Conservation (phyloP, 1,139 yeast species). For the Nakaseomyces uthaithaninus region DNA sequence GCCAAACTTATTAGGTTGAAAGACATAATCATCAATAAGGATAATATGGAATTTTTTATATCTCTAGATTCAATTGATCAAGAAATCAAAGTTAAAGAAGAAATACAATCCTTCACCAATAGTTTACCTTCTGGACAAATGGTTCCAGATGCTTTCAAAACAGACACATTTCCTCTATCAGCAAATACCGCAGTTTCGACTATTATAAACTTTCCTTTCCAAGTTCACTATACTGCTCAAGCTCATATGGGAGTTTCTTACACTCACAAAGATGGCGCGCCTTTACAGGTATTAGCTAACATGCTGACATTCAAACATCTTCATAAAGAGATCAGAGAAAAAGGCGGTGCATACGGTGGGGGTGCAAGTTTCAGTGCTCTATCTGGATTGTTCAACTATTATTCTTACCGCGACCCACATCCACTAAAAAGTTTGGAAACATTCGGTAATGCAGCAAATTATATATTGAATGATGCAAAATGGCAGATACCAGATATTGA, state of each 20-base stretch:
- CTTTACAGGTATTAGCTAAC: conserved; percentile 74
- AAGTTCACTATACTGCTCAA: conserved; percentile 74
- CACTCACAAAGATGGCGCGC: conserved; percentile 67
- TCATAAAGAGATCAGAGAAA: conserved; percentile 85
- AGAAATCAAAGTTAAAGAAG: conserved; percentile 24
- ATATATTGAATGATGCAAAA: conserved; percentile 43
- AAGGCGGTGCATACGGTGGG: conserved; percentile 98
- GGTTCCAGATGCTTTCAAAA: conserved; percentile 1
- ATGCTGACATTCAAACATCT: conserved; percentile 72
- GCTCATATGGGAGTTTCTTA: conserved; percentile 64
- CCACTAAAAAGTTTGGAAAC: conserved; percentile 61
- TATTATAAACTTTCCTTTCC: conserved; percentile 72
- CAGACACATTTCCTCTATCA: conserved; percentile 11
- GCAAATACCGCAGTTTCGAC: conserved; percentile 32
- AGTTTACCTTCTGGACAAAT: conserved; percentile 20
- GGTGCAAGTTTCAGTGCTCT: conserved; percentile 79
- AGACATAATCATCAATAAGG: conserved; percentile 36
- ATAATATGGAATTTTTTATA: conserved; percentile 45
- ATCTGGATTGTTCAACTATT: conserved; percentile 73
- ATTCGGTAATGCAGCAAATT: conserved; percentile 49
- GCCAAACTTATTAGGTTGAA: conserved; percentile 57
- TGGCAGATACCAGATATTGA: conserved; percentile 59
- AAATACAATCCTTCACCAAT: conserved; percentile 25
- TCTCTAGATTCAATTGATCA: conserved; percentile 47
- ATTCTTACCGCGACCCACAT: conserved; percentile 91